These are phyloP conservation scores for Diaporthe amygdali DNA, from an alignment of 2,329 filamentous ascomycete genomes.

Conservation along the genomic window DNA sequence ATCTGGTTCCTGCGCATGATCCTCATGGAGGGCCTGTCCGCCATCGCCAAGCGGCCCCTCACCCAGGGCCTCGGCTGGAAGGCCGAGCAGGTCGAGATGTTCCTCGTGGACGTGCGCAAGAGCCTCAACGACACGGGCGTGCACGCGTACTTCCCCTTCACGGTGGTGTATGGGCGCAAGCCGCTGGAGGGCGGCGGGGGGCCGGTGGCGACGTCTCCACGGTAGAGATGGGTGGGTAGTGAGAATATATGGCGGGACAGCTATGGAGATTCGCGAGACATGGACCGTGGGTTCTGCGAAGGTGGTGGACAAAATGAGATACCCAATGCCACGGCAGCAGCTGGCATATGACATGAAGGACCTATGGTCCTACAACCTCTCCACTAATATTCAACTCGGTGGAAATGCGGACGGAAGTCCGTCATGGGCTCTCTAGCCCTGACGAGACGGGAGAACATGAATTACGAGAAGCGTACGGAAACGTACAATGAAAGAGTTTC, in stretches of 20 bases:
- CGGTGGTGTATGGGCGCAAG: constrained; percentile 39
- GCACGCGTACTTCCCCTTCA: constrained; percentile 38
- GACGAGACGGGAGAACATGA: not conserved
- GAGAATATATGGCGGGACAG: too few species aligned
- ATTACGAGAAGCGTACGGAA: not conserved
- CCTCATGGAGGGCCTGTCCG: constrained; percentile 39
- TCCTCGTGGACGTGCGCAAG: constrained; percentile 40
- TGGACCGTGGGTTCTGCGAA: not conserved
- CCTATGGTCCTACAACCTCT: not conserved
- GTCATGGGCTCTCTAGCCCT: not conserved
- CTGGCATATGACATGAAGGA: not conserved
- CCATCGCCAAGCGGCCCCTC: constrained; percentile 35
- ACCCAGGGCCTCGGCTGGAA: constrained; percentile 39
- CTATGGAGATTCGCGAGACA: not conserved
- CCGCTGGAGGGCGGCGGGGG: constrained; percentile 24
- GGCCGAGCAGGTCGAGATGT: constrained; percentile 41
- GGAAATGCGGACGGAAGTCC: not conserved
- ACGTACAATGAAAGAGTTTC: not conserved
- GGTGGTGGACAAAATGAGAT: not conserved
- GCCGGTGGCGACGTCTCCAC: not conserved
- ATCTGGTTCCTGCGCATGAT: constrained; percentile 48
- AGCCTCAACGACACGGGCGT: constrained; percentile 34
- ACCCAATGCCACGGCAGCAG: not conserved
- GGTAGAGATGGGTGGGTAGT: not conserved
- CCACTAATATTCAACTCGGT: not conserved